phyloP scores from a whole-genome alignment of 1,284 basidiomycete genomes.

The Thelephora terrestris region DNA sequence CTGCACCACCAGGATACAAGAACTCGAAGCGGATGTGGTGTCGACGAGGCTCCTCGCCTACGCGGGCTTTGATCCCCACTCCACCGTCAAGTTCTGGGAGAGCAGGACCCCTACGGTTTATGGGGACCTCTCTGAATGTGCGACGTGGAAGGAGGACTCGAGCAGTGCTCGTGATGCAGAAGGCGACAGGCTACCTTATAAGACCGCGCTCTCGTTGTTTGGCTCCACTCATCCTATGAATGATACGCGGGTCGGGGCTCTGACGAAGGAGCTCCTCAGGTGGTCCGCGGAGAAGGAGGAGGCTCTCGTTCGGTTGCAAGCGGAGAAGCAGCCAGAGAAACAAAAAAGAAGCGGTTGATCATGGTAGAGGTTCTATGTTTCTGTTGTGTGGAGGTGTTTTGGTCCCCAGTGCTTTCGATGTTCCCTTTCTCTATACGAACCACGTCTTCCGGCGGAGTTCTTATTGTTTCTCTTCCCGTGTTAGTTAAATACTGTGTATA shows the following conservation, averaged over 20 bases:
- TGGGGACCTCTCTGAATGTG: neutral
- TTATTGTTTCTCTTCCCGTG: too few relatives aligned
- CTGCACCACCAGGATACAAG: conserved; percentile 67
- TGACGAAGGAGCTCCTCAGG: conserved; percentile 52
- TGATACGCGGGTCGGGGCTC: conserved; percentile 43
- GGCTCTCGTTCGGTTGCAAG: conserved; percentile 6
- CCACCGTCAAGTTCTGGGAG: conserved; percentile 70
- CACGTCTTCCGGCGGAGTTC: too few relatives aligned
- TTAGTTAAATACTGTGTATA: too few relatives aligned
- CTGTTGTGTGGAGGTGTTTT: too few relatives aligned
- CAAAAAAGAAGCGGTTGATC: too few relatives aligned
- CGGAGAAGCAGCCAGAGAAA: conserved; percentile 6
- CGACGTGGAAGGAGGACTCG: conserved; percentile 11
- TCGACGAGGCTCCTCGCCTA: conserved; percentile 80
- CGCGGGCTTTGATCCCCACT: conserved; percentile 75
- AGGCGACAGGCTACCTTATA: conserved; percentile 7
- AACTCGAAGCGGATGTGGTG: conserved; percentile 85
- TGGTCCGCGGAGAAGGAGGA: conserved; percentile 47
- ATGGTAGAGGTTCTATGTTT: too few relatives aligned
- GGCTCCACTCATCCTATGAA: conserved; percentile 55
- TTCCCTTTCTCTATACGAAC: too few relatives aligned
- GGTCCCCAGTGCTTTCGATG: too few relatives aligned
- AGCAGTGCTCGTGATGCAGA: conserved; percentile 11
- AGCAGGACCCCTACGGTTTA: conserved; percentile 17
- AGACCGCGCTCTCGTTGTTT: conserved; percentile 23